phyloP scores from a whole-genome alignment of 164 flowering plant genomes.

The Kingdonia uniflora region DNA sequence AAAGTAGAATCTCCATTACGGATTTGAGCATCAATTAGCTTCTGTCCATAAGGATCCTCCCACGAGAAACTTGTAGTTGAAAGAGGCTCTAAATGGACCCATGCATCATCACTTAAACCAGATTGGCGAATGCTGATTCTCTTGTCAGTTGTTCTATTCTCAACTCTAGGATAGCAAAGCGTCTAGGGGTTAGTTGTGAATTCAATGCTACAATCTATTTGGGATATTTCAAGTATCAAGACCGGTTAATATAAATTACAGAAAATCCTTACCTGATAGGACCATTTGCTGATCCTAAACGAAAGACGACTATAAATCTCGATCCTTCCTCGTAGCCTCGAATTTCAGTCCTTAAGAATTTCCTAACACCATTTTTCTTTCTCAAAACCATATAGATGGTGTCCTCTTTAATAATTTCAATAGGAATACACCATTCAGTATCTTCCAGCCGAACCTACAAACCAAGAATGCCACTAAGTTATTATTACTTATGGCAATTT shows the following conservation, averaged over 20 bases:
- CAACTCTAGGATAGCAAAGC: conserved; percentile 44
- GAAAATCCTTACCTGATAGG: conserved; percentile 72
- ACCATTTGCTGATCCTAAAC: conserved; percentile 64
- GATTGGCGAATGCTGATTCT: conserved; percentile 62
- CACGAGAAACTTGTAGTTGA: conserved; percentile 74
- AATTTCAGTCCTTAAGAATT: conserved; percentile 61
- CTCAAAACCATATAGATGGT: conserved; percentile 57
- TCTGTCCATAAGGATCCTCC: conserved; percentile 93
- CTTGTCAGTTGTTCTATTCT: conserved; percentile 61
- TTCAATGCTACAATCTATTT: too few relatives aligned
- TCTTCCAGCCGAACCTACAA: conserved; percentile 61
- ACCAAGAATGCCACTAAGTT: background rate
- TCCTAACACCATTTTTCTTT: conserved; percentile 37
- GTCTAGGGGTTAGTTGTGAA: background rate
- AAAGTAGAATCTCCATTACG: conserved; percentile 16
- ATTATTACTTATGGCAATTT: too few relatives aligned
- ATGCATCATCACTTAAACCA: conserved; percentile 72
- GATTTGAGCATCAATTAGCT: conserved; percentile 47
- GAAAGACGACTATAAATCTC: conserved; percentile 82
- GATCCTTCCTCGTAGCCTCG: conserved; percentile 99
- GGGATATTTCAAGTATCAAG: too few relatives aligned
- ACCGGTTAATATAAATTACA: background rate
- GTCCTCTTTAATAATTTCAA: conserved; percentile 72
- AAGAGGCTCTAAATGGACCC: conserved; percentile 55
- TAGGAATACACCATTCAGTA: conserved; percentile 87